A percentile compares a stretch with the other conserved stretches of the same genome.
phyloP scores from a whole-genome alignment of 768 basidiomycete genomes.

The Pholiota molesta region DNA sequence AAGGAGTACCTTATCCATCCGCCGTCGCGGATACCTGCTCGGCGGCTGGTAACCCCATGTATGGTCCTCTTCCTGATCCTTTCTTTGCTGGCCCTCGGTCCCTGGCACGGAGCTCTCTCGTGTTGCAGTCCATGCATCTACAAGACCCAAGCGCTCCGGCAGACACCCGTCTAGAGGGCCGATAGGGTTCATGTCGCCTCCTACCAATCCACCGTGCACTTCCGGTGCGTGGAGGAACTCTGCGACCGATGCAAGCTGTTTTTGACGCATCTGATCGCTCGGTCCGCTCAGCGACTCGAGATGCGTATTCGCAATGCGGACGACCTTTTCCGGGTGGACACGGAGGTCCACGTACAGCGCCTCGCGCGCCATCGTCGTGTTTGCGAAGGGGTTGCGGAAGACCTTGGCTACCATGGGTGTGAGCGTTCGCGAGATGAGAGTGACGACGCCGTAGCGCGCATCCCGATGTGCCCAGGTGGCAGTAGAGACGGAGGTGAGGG shows the following conservation, averaged over 20 bases:
- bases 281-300: conserved; percentile 18
- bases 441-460: conserved; percentile 14
- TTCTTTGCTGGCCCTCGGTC: neutral
- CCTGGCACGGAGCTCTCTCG: neutral
- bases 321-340: neutral
- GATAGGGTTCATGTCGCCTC: conserved; percentile 25
- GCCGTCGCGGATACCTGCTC: conserved; percentile 6
- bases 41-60: conserved; percentile 23
- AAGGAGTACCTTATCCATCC: conserved; percentile 23
- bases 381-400: conserved; percentile 16
- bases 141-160: conserved; percentile 14
- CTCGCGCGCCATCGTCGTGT: conserved; percentile 16
- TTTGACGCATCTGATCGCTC: conserved; percentile 10
- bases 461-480: conserved; percentile 9
- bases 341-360: conserved; percentile 12
- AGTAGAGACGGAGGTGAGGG: conserved; percentile 4
- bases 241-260: conserved; percentile 14
- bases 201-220: conserved; percentile 17
- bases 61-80: conserved; percentile 9
- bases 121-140: conserved; percentile 16
- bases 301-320: conserved; percentile 19
- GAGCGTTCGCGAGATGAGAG: conserved; percentile 10
- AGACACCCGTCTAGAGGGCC: conserved; percentile 16
- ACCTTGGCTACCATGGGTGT: neutral
- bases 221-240: conserved; percentile 7